Base-by-base conservation (phyloP, 306 rosid species). In the Leucaena leucocephala region DNA sequence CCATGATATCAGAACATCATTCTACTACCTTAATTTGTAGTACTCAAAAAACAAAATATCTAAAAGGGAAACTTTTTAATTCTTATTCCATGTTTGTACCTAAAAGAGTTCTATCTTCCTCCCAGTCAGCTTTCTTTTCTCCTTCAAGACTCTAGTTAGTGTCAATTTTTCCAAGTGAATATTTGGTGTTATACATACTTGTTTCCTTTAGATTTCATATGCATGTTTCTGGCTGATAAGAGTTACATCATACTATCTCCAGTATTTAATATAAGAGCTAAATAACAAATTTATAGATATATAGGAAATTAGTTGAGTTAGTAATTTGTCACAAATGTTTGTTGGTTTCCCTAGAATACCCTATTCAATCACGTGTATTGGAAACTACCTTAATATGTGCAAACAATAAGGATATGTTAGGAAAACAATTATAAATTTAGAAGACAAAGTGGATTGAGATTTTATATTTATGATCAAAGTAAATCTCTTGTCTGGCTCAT, bases 221-320 rank as follows among this genome's bases (percentile, higher is more conserved):
- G 40, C 57, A 3, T 75, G 45, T 16, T 22, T 54, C 65, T 58
- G 45, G 43, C 68, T 22, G 71, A 48, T 54, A 52, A 71, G 62
- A 79, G 64, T 65, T 61, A 61, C 64, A n/a, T 43, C 74, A 40
- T 44, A 15, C n/a, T 15, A 38, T 4, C 16, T 46, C 52, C 12
- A 0, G 5, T 27, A 27, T 27, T 27, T 27, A 27, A 27, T 27
- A 27, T 27, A 27, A 27, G 27, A 27, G 27, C 27, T 27, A 27
- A 1, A 27, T 27, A 27, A 27, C 27, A 27, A 27, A 27, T 27
- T 27, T 27, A 27, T 27, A 1, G 1, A 27, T 27, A 27, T 27
- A 27, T 27, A 27, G 27, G 27, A 27, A 27, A 27, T 27, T 27
- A 27, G 1, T 27, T 27, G 1, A 27, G 27, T 27, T 27, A 27